Evolutionary conservation across 2,329 filamentous ascomycete species (phyloP).

Genomic region (Exophiala dermatitidis): DNA sequence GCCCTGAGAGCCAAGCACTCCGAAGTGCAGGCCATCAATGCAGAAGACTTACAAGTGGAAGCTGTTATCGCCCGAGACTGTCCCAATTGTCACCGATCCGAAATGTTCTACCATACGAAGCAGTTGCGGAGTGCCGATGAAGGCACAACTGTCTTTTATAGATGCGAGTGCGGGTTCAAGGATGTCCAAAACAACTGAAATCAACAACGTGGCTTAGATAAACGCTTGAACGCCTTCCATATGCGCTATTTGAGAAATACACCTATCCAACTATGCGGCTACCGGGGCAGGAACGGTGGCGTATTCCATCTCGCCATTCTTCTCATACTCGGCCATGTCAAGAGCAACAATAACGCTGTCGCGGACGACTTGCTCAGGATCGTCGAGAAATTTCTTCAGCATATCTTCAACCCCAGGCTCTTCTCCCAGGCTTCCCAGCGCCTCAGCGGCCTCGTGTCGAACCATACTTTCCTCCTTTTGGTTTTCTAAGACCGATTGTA

Average conservation of each 20-base stretch:
- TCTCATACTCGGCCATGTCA: constrained; percentile 97
- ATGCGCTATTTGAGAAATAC: constrained; percentile 5
- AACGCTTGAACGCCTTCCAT: constrained; percentile 5
- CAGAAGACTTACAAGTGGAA: constrained; percentile 68
- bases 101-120: constrained; percentile 77
- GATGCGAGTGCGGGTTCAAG: constrained; percentile 79
- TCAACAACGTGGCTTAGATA: neutral
- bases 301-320: constrained; percentile 80
- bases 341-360: constrained; percentile 93
- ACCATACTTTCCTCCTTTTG: constrained; percentile 88
- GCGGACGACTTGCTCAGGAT: constrained; percentile 85
- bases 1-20: constrained; percentile 77
- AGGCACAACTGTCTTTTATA: constrained; percentile 86
- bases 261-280: constrained; percentile 11
- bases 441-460: constrained; percentile 92
- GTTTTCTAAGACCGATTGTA: constrained; percentile 71
- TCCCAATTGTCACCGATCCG: constrained; percentile 68
- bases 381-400: constrained; percentile 74
- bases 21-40: constrained; percentile 73
- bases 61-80: constrained; percentile 64
- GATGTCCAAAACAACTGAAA: constrained; percentile 34
- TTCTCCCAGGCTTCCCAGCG: constrained; percentile 85
- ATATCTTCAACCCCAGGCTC: constrained; percentile 88
- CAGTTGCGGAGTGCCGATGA: constrained; percentile 91
- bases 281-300: constrained; percentile 62